Conservation (phyloP, 805 yeast genomes). For the Ogataea thermomethanolica region DNA sequence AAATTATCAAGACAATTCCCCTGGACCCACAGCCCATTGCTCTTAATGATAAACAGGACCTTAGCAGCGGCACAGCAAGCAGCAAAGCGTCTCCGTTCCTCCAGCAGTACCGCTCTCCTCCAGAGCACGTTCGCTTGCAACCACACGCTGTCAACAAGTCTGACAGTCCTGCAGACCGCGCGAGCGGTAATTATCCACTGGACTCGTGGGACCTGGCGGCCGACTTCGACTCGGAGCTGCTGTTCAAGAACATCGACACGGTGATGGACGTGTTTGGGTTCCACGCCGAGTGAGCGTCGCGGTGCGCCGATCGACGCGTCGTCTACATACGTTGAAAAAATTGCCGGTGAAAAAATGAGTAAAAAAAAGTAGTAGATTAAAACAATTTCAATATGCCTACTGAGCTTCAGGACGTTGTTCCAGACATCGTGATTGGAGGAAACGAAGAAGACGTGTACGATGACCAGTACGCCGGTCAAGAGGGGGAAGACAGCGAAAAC, state of each 20-base stretch:
- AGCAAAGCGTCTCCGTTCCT: slow-evolving; percentile 22
- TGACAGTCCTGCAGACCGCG: not conserved
- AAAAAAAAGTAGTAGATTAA: slow-evolving; percentile 3
- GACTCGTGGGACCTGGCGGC: slow-evolving; percentile 38
- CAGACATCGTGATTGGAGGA: slow-evolving; percentile 77
- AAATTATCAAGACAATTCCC: slow-evolving; percentile 74
- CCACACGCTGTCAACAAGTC: not conserved
- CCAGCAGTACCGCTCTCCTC: slow-evolving; percentile 18
- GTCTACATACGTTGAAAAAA: slow-evolving; percentile 7
- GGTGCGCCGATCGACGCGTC: slow-evolving; percentile 10
- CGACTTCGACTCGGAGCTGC: slow-evolving; percentile 47
- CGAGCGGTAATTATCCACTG: slow-evolving; percentile 28
- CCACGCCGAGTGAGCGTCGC: slow-evolving; percentile 44
- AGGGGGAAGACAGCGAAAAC: slow-evolving; percentile 38
- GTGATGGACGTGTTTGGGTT: slow-evolving; percentile 93
- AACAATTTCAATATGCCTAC: slow-evolving; percentile 51
- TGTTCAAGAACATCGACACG: slow-evolving; percentile 81
- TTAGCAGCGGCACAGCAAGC: slow-evolving; percentile 19
- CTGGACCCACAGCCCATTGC: slow-evolving; percentile 79
- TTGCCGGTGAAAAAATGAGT: slow-evolving; percentile 12
- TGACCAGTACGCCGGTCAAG: slow-evolving; percentile 27
- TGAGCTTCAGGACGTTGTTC: slow-evolving; percentile 81
- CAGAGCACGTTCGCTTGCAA: slow-evolving; percentile 8
- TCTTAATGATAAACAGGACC: slow-evolving; percentile 24
- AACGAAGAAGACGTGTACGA: slow-evolving; percentile 37